Evolutionary conservation across 495 filamentous ascomycete species (phyloP).

Genomic region (Talaromyces nanjingensis): DNA sequence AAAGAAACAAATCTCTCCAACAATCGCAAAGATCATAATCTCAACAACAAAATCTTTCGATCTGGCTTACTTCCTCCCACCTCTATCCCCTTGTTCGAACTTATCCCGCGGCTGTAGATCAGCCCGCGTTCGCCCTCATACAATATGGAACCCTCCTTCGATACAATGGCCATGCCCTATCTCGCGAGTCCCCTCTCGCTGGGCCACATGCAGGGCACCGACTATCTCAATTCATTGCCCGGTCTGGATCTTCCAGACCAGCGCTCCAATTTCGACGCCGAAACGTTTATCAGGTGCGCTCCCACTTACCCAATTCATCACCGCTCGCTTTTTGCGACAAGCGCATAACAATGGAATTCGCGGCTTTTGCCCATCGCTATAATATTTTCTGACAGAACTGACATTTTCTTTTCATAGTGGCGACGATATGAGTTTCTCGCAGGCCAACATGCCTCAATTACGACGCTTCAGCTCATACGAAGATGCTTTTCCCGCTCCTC

Average conservation of each 20-base stretch:
- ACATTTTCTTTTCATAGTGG: conserved; percentile 13
- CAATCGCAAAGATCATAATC: neutral
- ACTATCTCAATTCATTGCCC: conserved; percentile 47
- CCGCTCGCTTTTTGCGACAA: neutral
- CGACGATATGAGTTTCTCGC: conserved; percentile 37
- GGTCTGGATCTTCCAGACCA: conserved; percentile 50
- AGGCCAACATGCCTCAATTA: conserved; percentile 25
- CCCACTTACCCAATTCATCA: neutral
- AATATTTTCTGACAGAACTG: neutral
- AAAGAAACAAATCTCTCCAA: neutral
- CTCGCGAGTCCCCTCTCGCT: conserved; percentile 49
- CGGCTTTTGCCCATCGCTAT: neutral
- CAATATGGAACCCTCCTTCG: conserved; percentile 56
- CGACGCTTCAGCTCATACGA: conserved; percentile 50
- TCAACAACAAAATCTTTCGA: neutral
- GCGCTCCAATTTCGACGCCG: conserved; percentile 49
- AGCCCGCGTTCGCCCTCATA: conserved; percentile 6
- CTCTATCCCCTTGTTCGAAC: neutral
- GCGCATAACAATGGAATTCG: neutral
- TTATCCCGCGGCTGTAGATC: conserved; percentile 3
- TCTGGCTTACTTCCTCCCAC: neutral
- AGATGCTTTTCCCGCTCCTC: conserved; percentile 50
- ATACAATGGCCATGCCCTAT: conserved; percentile 56
- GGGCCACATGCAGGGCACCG: conserved; percentile 41
- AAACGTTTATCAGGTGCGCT: conserved; percentile 53